phyloP scores from a whole-genome alignment of 1,139 yeast genomes.

The Magnusiomyces paraingens region DNA sequence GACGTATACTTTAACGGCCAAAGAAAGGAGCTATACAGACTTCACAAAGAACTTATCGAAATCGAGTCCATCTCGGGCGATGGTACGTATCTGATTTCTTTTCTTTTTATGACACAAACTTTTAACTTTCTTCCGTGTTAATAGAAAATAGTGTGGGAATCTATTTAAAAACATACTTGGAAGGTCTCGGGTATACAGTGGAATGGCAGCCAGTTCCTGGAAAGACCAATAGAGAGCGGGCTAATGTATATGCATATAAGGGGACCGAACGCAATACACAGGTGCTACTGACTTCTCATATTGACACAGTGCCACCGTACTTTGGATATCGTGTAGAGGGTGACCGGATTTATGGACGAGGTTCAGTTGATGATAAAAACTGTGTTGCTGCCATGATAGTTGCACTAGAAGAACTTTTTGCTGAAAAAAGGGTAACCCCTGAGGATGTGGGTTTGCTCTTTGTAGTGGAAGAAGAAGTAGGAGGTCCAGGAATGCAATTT shows the following conservation, averaged over 20 bases:
- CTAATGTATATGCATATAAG: slow-evolving; percentile 52
- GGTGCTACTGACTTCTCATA: slow-evolving; percentile 66
- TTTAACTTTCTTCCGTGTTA: too few relatives aligned
- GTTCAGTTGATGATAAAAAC: slow-evolving; percentile 59
- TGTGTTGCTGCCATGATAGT: slow-evolving; percentile 50
- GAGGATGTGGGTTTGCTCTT: slow-evolving; percentile 56
- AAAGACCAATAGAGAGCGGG: slow-evolving; percentile 33
- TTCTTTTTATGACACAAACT: too few relatives aligned
- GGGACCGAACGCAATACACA: slow-evolving; percentile 43
- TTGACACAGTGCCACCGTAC: slow-evolving; percentile 81
- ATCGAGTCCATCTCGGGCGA: slow-evolving; percentile 36
- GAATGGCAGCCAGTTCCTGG: slow-evolving; percentile 40
- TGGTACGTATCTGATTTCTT: slow-evolving; percentile 13
- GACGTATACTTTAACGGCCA: slow-evolving; percentile 11
- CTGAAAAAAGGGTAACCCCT: slow-evolving; percentile 36
- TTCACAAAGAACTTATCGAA: slow-evolving; percentile 37
- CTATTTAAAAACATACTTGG: slow-evolving; percentile 37
- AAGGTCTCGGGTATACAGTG: slow-evolving; percentile 44
- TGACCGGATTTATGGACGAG: slow-evolving; percentile 53
- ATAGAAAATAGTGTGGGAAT: slow-evolving; percentile 34
- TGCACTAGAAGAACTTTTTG: slow-evolving; percentile 44
- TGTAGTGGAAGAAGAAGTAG: slow-evolving; percentile 65
- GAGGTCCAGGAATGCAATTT: slow-evolving; percentile 54
- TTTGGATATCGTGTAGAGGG: slow-evolving; percentile 66
- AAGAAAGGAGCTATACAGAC: slow-evolving; percentile 21